A percentile compares a stretch with the other conserved stretches of the same genome.
These are phyloP conservation scores for Neurospora sp. DNA, from an alignment of 495 filamentous ascomycete genomes.

Conservation along the genomic window DNA sequence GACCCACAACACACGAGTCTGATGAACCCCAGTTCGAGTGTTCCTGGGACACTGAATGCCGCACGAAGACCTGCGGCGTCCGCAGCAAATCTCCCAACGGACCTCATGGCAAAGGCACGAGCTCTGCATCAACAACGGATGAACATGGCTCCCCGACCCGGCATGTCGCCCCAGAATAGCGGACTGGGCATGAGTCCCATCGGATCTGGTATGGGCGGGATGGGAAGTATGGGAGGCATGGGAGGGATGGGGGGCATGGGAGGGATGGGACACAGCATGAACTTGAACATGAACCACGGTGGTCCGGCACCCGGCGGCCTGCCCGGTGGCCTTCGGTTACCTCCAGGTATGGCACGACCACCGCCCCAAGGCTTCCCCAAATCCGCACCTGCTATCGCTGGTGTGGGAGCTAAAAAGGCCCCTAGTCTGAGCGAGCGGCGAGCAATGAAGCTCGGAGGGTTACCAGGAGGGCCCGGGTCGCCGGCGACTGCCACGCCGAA, in stretches of 20 bases:
- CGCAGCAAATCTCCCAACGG: slow-evolving; percentile 54
- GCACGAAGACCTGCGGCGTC: slow-evolving; percentile 25
- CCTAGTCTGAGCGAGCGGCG: slow-evolving; percentile 28
- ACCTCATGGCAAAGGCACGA: slow-evolving; percentile 72
- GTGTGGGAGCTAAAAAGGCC: slow-evolving; percentile 9
- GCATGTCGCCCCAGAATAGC: slow-evolving; percentile 1
- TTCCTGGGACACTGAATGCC: slow-evolving; percentile 70
- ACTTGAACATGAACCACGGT: slow-evolving; percentile 1
- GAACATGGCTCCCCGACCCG: slow-evolving; percentile 17
- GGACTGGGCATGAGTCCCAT: slow-evolving; percentile 3
- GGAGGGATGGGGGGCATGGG: background rate
- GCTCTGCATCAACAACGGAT: slow-evolving; percentile 36
- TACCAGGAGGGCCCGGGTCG: slow-evolving; percentile 16
- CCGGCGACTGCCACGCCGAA: slow-evolving; percentile 21
- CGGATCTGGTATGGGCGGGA: slow-evolving; percentile 1
- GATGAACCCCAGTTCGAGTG: slow-evolving; percentile 69
- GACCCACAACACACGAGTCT: slow-evolving; percentile 39
- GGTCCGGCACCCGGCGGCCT: slow-evolving; percentile 17
- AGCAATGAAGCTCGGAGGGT: slow-evolving; percentile 33
- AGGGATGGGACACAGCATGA: background rate
- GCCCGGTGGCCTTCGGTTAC: slow-evolving; percentile 29
- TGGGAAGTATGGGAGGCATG: background rate
- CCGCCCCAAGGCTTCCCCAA: slow-evolving; percentile 32
- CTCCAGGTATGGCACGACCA: slow-evolving; percentile 30
- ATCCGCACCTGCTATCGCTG: slow-evolving; percentile 37